These are phyloP conservation scores for Penicillium paxilli DNA, from an alignment of 495 filamentous ascomycete species.

Conservation along the genomic window DNA sequence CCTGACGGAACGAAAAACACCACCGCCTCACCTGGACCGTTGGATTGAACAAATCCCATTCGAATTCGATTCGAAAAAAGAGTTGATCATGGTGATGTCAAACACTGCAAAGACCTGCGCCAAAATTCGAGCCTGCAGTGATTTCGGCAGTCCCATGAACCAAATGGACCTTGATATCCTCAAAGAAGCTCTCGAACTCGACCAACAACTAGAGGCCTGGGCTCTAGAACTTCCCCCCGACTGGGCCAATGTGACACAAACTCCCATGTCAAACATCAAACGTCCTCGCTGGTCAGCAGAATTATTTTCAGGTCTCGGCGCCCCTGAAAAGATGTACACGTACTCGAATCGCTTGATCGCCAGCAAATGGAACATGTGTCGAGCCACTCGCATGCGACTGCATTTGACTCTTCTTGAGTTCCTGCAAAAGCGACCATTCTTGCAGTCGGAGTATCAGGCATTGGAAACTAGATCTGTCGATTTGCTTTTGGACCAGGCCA, in stretches of 20 bases:
- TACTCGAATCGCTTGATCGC: constrained; percentile 5
- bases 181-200: background rate
- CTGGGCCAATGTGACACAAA: background rate
- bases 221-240: background rate
- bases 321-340: constrained; percentile 2
- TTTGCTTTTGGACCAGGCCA: background rate
- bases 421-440: background rate
- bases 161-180: background rate
- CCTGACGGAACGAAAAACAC: background rate
- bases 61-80: constrained; percentile 1
- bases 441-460: background rate
- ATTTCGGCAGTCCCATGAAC: background rate
- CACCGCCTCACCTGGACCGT: background rate
- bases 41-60: constrained; percentile 12
- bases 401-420: constrained; percentile 1
- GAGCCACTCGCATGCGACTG: constrained; percentile 7
- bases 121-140: background rate
- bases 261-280: background rate
- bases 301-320: constrained; percentile 3
- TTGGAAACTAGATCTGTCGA: background rate
- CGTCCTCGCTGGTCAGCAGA: constrained; percentile 4
- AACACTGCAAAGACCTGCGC: background rate
- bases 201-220: background rate
- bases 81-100: background rate
- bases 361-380: constrained; percentile 13